Base-by-base conservation (phyloP, 2,329 filamentous ascomycete species). In the Fusarium albosuccineum region DNA sequence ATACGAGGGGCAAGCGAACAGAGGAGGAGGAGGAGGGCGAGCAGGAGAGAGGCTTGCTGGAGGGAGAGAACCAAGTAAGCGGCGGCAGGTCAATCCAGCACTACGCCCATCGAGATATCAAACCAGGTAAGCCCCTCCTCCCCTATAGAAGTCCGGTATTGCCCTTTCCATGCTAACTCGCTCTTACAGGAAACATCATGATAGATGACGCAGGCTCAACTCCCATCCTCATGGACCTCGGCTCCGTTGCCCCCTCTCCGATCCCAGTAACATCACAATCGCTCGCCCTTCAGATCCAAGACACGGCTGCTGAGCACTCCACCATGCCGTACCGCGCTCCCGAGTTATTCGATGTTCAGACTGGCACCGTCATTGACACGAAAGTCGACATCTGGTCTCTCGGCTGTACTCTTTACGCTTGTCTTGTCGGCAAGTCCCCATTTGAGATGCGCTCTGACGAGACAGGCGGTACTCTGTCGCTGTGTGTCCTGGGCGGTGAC, bases 311-410 rank as follows among this genome's bases (percentile, higher is more conserved):
- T 56, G 96, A 99, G 79, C 95, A 98, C 83, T 95, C 91, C 68
- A 99, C 96, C 40, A 98, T 99, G 95, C 94, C 96, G 0, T 99
- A 99, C 82, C 93, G 96, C 62, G 96, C 96, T 2, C 96, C 96
- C 0, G 96, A 99, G 80, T 89, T 99, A 63, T 99, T 99, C 79
- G 96, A 99, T 78, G 96, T 98, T 58, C 97, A 97, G 81, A 97
- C 94, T 4, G 95, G 93, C 66, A 90, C 91, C 49, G 88, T 93
- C 51, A 91, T 99, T 75, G 96, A 98, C 80, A 97, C 94, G 11
- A 97, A 97, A 77, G 93, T 97, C 40, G 96, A 99, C 79, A 97
- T 99, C 69, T 99, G 96, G 96, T 97, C 93, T 14, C 82, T 99
- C 22, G 96, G 96, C 52, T 98, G 96, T 83, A 98, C 96, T n/a